A percentile compares a stretch with the other conserved stretches of the same genome.
Conservation (phyloP, 352 stramenopile species). For the Globisporangium perplexum region DNA sequence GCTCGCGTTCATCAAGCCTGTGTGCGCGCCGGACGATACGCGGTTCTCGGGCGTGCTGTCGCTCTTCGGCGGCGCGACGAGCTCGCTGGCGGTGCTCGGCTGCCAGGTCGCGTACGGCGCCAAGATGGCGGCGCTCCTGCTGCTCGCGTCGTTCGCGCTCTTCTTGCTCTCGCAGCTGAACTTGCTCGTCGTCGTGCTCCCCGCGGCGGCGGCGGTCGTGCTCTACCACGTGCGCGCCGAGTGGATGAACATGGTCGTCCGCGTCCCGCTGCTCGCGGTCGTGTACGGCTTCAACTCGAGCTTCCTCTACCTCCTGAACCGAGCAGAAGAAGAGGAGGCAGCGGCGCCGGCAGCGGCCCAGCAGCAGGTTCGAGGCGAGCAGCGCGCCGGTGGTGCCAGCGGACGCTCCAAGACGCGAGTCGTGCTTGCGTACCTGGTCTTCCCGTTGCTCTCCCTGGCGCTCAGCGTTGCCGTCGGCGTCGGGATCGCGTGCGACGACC, state of each 20-base stretch:
- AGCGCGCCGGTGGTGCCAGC: not conserved
- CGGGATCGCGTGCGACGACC: slow-evolving; percentile 66
- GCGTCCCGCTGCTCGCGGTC: slow-evolving; percentile 54
- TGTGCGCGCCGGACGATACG: slow-evolving; percentile 38
- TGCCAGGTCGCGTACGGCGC: slow-evolving; percentile 68
- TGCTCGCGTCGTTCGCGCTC: slow-evolving; percentile 33
- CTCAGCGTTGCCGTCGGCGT: slow-evolving; percentile 59
- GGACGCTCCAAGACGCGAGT: slow-evolving; percentile 7
- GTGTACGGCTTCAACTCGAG: slow-evolving; percentile 71
- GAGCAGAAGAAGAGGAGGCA: slow-evolving; percentile 13
- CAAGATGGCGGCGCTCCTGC: slow-evolving; percentile 50
- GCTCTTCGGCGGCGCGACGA: slow-evolving; percentile 42
- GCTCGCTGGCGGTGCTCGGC: slow-evolving; percentile 51
- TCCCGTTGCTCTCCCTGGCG: slow-evolving; percentile 51
- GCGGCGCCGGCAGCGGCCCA: not conserved
- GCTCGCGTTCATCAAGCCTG: slow-evolving; percentile 50
- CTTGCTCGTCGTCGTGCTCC: slow-evolving; percentile 47
- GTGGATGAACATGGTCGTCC: slow-evolving; percentile 82
- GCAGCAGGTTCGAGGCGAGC: slow-evolving; percentile 16
- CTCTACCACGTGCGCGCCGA: slow-evolving; percentile 66
- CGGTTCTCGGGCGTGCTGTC: slow-evolving; percentile 51
- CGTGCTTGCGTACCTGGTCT: slow-evolving; percentile 50
- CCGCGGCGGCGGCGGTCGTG: slow-evolving; percentile 28
- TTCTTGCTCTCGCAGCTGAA: slow-evolving; percentile 66
- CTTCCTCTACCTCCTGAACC: slow-evolving; percentile 50